Evolutionary conservation across 768 basidiomycete species (phyloP), one percentile per base, ranked within the genome.

Genomic region (Leccinum olivaceopallidum): DNA sequence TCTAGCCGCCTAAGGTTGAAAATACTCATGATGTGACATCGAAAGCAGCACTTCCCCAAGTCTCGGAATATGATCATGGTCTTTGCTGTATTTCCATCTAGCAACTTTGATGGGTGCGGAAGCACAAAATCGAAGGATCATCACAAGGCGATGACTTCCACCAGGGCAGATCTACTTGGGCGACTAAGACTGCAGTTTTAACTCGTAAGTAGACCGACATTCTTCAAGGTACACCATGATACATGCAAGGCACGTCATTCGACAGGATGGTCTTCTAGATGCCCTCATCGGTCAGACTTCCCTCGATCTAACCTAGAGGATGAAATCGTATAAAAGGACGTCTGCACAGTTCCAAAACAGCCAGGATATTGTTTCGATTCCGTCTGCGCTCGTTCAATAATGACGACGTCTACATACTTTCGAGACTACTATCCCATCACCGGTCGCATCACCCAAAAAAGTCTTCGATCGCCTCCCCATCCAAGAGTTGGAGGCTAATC

Each of bases 391-490:
- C 32, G 24, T 13, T 16, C 47, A 48, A 6, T 14, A 9, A 32
- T 34, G 18, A 60, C 56, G 58, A 14, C 18, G 18, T 47, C 52
- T 22, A 14, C 48, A 20, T 18, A n/a, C 3, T 24, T 42, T 36
- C 53, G 32, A 54, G 58, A 61, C 60, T 61, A 61, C 54, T 69
- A 69, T 53, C 65, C 72, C 37, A 26, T 71, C 34, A 55, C 55
- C 6, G 71, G 71, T 55, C 61, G 65, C 30, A 61, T 58, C 47
- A 62, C 62, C n/a, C 55, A n/a, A 63, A 13, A 57, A 53, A 20
- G 37, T 53, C 30, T 68, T 63, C 37, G 63, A 69, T 39, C 71
- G 71, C 57, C 53, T 73, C 34, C 60, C 65, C 10, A 56, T 73
- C 54, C 53, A 73, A 50, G 63, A 66, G 28, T 52, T 73, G 54